Base-by-base conservation (phyloP, 805 yeast species). In the Saturnispora besseyi region DNA sequence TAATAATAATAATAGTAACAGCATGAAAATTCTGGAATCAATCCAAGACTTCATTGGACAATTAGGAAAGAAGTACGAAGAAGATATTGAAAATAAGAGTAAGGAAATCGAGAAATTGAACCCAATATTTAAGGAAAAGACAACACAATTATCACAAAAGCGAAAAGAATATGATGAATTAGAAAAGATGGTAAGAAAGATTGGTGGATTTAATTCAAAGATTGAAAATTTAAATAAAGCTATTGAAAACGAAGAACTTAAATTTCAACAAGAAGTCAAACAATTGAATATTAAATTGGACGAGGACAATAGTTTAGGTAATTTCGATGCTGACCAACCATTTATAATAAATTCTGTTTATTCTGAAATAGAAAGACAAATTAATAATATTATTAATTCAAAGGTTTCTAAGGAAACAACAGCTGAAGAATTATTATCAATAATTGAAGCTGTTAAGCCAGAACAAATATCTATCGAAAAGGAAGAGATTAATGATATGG, bases 251-350 rank as follows among this genome's bases (percentile, higher is more conserved):
- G 90, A 85, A 55, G 82, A 82, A 52, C 66, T 67, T 21, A 70
- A 73, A 50, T 84, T 84, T 64, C 61, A 70, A 33, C 68, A 71
- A 44, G 68, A 65, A 43, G 63, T 65, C 1, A 59, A 64, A 46
- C 59, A 59, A 38, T 53, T 67, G 29, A 63, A 65, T 15, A 50
- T 64, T 42, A 62, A 67, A n/a, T 41, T 64, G 30, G 59, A 55
- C 41, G 65, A 61, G 65, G 69, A 59, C 59, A 60, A 63, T 56
- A 73, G 65, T 53, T 76, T 76, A 24, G 82, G 81, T 26, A 80
- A 75, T 50, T 83, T 80, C 58, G 91, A 85, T 64, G 91, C 96
- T 0, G 97, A 90, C 66, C 91, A 87, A 60, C 96, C 96, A n/a
- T 91, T 87, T 65, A 75, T 84, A 45, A 76, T 87, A 10, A 72